A percentile compares a stretch with the other conserved stretches of the same genome.
phyloP scores from a whole-genome alignment of 2,329 filamentous ascomycete genomes.

The Microsporum ferrugineum region DNA sequence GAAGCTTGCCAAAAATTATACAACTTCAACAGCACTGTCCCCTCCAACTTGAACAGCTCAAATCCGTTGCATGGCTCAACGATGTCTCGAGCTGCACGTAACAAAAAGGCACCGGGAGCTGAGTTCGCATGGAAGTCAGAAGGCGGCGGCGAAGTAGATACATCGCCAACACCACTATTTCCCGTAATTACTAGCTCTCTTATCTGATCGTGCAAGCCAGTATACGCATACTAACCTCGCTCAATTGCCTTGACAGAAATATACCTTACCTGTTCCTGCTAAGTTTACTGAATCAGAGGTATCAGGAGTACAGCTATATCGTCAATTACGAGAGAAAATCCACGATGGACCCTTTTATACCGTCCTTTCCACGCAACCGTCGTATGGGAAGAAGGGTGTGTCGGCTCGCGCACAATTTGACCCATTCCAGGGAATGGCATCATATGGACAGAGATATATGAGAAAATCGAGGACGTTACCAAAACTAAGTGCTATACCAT shows the following conservation, averaged over 20 bases:
- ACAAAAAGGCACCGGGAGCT: constrained; percentile 30
- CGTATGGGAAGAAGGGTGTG: constrained; percentile 33
- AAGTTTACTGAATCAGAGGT: constrained; percentile 34
- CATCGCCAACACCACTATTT: constrained; percentile 37
- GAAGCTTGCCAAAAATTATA: not conserved
- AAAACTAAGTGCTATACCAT: constrained; percentile 42
- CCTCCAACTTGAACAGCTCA: not conserved
- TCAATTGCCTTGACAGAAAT: constrained; percentile 24
- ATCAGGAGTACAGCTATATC: constrained; percentile 39
- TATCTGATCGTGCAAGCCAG: not conserved
- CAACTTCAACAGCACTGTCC: not conserved
- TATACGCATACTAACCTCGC: not conserved
- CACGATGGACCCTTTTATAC: constrained; percentile 52
- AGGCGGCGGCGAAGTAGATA: constrained; percentile 31
- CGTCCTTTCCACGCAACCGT: constrained; percentile 35
- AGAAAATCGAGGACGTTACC: constrained; percentile 47
- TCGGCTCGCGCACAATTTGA: constrained; percentile 40
- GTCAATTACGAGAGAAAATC: constrained; percentile 42
- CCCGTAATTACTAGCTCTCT: constrained; percentile 28
- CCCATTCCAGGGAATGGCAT: constrained; percentile 51
- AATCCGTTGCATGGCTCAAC: not conserved
- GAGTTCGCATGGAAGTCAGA: constrained; percentile 34
- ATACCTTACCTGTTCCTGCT: constrained; percentile 25
- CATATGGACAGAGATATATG: constrained; percentile 48
- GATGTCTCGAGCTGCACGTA: constrained; percentile 34